Conservation (phyloP, 2,329 filamentous ascomycete genomes). For the Fusarium fracticaudum region DNA sequence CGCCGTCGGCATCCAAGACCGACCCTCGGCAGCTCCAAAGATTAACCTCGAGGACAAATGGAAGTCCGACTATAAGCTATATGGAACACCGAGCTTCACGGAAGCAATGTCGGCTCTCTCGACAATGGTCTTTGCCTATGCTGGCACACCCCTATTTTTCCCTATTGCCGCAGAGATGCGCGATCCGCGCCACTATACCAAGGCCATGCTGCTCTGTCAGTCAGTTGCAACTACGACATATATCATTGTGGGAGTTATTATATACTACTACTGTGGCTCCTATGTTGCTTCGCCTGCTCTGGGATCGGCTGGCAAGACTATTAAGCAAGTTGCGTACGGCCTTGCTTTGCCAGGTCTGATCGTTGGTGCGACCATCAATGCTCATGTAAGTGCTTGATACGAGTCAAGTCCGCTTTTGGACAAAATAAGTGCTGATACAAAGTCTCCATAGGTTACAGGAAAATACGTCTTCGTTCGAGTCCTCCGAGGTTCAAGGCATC, state of each 20-base stretch:
- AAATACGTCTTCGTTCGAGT: slow-evolving; percentile 33
- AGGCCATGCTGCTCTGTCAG: slow-evolving; percentile 41
- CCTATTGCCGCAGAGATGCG: slow-evolving; percentile 47
- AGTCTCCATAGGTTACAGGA: slow-evolving; percentile 1
- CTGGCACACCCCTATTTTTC: slow-evolving; percentile 50
- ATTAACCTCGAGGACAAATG: slow-evolving; percentile 24
- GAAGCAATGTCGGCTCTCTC: slow-evolving; percentile 47
- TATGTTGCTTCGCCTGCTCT: slow-evolving; percentile 59
- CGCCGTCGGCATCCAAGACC: slow-evolving; percentile 36
- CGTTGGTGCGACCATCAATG: slow-evolving; percentile 37
- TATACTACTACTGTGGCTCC: slow-evolving; percentile 58
- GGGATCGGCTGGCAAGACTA: slow-evolving; percentile 53
- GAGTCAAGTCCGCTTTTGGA: too few species aligned
- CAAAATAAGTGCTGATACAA: neutral
- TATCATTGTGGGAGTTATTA: slow-evolving; percentile 48
- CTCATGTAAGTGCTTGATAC: slow-evolving; percentile 35
- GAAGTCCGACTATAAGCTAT: slow-evolving; percentile 46
- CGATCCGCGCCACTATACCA: slow-evolving; percentile 42
- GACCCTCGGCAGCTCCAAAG: slow-evolving; percentile 24
- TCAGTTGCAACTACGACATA: slow-evolving; percentile 47
- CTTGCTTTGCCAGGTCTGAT: slow-evolving; percentile 45
- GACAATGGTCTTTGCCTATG: slow-evolving; percentile 50
- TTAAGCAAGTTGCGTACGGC: slow-evolving; percentile 58
- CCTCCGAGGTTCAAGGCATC: slow-evolving; percentile 45
- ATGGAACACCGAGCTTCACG: slow-evolving; percentile 45